Evolutionary conservation across 805 yeast genomes (phyloP).

Genomic region (Zygosaccharomyces lentus): DNA sequence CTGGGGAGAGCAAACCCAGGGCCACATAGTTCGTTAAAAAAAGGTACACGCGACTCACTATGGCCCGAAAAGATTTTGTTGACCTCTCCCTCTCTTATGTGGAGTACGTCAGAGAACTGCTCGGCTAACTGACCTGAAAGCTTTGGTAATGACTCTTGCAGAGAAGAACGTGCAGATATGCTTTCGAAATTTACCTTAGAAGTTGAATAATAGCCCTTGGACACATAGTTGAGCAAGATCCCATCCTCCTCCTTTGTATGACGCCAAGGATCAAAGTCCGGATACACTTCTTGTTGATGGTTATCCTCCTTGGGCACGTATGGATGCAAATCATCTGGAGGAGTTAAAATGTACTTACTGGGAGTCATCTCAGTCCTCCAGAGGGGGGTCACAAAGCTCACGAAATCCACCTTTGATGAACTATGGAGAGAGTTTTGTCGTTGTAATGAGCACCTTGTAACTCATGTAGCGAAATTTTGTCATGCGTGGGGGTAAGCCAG

Average conservation of each 20-base stretch:
- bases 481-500: constrained; percentile 4
- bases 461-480: constrained; percentile 7
- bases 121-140: constrained; percentile 29
- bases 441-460: background rate
- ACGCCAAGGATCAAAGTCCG: constrained; percentile 36
- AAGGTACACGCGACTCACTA: constrained; percentile 5
- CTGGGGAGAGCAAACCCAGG: constrained; percentile 32
- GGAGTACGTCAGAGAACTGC: constrained; percentile 28
- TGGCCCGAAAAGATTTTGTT: constrained; percentile 26
- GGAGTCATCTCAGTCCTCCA: constrained; percentile 16
- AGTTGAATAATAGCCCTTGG: constrained; percentile 34
- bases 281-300: constrained; percentile 20
- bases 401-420: background rate
- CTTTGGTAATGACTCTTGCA: constrained; percentile 33
- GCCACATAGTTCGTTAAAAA: constrained; percentile 26
- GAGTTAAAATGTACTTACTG: constrained; percentile 29
- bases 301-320: constrained; percentile 16
- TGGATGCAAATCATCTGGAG: constrained; percentile 36
- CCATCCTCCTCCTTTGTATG: constrained; percentile 33
- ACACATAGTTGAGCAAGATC: constrained; percentile 29
- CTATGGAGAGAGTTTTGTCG: background rate
- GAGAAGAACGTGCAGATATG: constrained; percentile 35
- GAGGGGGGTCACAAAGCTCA: background rate
- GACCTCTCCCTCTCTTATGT: constrained; percentile 31
- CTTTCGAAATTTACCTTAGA: constrained; percentile 36